Evolutionary conservation across 257 asterid genomes (phyloP).

Genomic region (Solanum neorickii): DNA sequence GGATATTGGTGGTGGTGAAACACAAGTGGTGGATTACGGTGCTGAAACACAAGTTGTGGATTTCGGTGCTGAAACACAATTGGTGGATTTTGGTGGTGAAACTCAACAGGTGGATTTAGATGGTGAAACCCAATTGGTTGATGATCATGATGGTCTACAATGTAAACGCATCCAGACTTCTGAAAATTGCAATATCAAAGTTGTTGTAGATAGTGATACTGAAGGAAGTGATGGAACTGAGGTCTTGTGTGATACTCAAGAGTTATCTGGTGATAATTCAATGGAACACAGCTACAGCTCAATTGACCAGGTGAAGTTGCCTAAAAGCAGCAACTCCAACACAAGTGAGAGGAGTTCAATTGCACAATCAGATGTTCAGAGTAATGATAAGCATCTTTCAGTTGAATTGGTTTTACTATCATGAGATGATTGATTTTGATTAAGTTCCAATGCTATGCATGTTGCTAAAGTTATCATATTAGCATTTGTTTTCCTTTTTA

Average conservation of each 20-base stretch:
- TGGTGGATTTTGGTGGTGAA: conserved; percentile 7
- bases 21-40: conserved; percentile 9
- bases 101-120: conserved; percentile 12
- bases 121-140: conserved; percentile 52
- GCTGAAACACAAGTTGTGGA: conserved; percentile 13
- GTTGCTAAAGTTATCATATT: neutral
- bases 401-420: conserved; percentile 13
- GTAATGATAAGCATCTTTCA: conserved; percentile 13
- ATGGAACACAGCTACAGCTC: conserved; percentile 9
- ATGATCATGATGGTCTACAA: conserved; percentile 28
- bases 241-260: conserved; percentile 36
- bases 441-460: neutral
- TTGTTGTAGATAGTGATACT: conserved; percentile 20
- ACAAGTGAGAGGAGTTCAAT: conserved; percentile 11
- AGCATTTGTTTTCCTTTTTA: neutral
- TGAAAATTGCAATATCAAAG: conserved; percentile 22
- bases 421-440: neutral
- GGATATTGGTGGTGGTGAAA: conserved; percentile 8
- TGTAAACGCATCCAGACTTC: conserved; percentile 12
- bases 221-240: conserved; percentile 27
- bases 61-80: conserved; percentile 11
- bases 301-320: conserved; percentile 7
- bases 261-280: conserved; percentile 25
- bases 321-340: conserved; percentile 7
- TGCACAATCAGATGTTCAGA: conserved; percentile 5